Evolutionary conservation across 352 stramenopile species (phyloP), one percentile per base, ranked within the genome.

Genomic region (Hyaloperonospora arabidopsidis): DNA sequence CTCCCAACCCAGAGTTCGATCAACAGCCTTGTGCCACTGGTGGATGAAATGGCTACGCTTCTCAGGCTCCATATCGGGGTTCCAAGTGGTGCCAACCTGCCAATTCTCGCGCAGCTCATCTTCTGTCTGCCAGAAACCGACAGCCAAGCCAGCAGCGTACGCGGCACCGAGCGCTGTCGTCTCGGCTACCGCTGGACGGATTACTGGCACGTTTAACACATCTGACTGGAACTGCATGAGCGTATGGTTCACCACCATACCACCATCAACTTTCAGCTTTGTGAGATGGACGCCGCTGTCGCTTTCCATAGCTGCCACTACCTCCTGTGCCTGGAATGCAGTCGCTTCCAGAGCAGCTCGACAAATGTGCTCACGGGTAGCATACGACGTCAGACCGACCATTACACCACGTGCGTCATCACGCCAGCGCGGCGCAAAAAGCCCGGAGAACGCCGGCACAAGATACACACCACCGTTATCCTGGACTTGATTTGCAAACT

Each of bases 181-280:
- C 73, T 99, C 97, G 10, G 89, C 81, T 32, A 98, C 84, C 10
- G 92, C 79, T 0, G 96, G 95, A 46, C 89, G 87, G 8, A 98
- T 75, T 5, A 99, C 95, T 0, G 84, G 76, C 40, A 93, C 86
- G 57, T 97, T 88, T 19, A 98, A 77, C 19, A 99, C 86, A 65
- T 99, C 95, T 43, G 89, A 87, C 76, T 99, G 96, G 76, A 99
- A 98, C 68, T 99, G 96, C 93, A 99, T 98, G 22, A 99, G 69
- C 43, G 98, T 76, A 52, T 93, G 68, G 78, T 99, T 99, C 45
- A 86, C 82, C n/a, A 97, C 97, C 77, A 98, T 98, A 53, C 97
- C 96, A 29, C 96, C 96, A 67, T 99, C 96, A 1, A 99, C 96
- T 69, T 96, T 95, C 45, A 99, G 77, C 52, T 87, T 82, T 22